Conservation (phyloP, 345 rosid genomes). For the Eucalyptus sp. region DNA sequence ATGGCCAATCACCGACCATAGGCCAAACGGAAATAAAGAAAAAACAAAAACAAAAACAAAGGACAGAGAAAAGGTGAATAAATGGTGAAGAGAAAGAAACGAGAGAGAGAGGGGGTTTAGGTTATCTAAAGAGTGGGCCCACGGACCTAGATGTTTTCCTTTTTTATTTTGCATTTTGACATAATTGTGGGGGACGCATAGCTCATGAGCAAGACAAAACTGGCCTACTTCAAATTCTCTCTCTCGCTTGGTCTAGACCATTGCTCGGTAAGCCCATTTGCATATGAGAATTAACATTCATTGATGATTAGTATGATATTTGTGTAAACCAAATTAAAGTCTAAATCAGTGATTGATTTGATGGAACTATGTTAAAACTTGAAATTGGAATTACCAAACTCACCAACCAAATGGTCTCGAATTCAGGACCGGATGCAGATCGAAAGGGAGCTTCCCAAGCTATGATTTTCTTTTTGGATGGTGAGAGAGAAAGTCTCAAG, state of each 20-base stretch:
- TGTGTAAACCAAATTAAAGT: not conserved
- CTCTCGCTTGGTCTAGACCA: not conserved
- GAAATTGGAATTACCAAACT: too few relatives aligned
- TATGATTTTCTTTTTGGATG: not conserved
- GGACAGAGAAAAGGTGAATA: too few relatives aligned
- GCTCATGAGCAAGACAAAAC: not conserved
- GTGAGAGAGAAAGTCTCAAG: not conserved
- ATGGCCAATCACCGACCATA: too few relatives aligned
- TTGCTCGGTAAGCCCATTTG: not conserved
- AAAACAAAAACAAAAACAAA: too few relatives aligned
- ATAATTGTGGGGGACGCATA: too few relatives aligned
- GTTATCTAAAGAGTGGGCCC: too few relatives aligned
- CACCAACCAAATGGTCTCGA: not conserved
- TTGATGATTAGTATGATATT: too few relatives aligned
- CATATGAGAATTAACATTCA: not conserved
- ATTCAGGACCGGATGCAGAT: not conserved
- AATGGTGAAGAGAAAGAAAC: too few relatives aligned
- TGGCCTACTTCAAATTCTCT: not conserved
- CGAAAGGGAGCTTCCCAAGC: not conserved
- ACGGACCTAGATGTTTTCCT: too few relatives aligned
- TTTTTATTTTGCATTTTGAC: too few relatives aligned
- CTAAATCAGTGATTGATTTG: not conserved
- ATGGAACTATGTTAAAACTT: not conserved
- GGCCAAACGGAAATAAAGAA: too few relatives aligned
- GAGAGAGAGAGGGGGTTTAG: too few relatives aligned